Conservation (phyloP, 2,329 filamentous ascomycete genomes). For the Colletotrichum sidae region DNA sequence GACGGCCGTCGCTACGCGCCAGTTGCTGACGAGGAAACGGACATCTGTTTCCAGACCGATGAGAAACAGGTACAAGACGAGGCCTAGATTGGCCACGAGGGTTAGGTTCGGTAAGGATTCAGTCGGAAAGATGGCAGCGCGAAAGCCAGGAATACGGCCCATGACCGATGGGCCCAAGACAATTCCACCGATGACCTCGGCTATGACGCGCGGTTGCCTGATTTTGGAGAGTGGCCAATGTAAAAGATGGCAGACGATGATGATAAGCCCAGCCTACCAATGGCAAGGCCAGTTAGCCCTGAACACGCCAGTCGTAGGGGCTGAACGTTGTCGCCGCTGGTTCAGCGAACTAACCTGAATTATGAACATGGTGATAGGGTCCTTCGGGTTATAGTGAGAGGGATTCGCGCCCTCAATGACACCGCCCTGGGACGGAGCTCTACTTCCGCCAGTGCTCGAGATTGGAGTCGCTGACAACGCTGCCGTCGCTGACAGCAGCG, state of each 20-base stretch:
- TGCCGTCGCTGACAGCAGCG: no score
- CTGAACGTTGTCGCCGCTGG: no score
- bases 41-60: conserved; percentile 90
- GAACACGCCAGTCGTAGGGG: no score
- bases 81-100: conserved; percentile 84
- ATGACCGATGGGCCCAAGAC: conserved; percentile 88
- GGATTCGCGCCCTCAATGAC: conserved; percentile 79
- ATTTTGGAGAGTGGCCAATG: conserved; percentile 83
- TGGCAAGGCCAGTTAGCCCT: no score
- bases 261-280: conserved; percentile 49
- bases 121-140: conserved; percentile 79
- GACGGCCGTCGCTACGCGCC: conserved; percentile 82
- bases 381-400: conserved; percentile 73
- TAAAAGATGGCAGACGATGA: conserved; percentile 57
- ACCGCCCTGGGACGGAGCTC: conserved; percentile 60
- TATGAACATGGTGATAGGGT: conserved; percentile 81
- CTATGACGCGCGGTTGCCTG: conserved; percentile 84
- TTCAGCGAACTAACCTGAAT: conserved; percentile 63
- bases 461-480: neutral
- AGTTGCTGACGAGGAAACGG: conserved; percentile 81
- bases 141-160: conserved; percentile 86
- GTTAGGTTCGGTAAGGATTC: conserved; percentile 80
- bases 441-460: conserved; percentile 2
- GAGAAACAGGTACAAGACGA: conserved; percentile 88
- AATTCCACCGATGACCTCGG: conserved; percentile 85